These are phyloP conservation scores for Daldinia eschscholtzii DNA, from an alignment of 2,329 filamentous ascomycete genomes.

Conservation along the genomic window DNA sequence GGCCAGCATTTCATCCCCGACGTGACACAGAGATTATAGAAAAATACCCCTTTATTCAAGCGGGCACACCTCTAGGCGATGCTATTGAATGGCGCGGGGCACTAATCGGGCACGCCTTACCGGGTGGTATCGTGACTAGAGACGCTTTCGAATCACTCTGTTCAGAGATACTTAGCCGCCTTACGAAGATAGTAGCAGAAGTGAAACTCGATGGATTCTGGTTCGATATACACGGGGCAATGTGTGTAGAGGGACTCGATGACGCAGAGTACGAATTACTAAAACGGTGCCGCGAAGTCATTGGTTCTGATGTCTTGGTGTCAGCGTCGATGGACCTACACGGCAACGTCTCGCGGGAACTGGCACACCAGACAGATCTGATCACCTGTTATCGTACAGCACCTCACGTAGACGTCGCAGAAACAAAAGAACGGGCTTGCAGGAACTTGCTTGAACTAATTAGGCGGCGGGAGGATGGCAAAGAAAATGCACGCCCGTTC, in stretches of 20 bases:
- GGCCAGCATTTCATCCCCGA: conserved; percentile 63
- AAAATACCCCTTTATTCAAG: conserved; percentile 61
- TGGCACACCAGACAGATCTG: conserved; percentile 64
- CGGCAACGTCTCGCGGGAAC: conserved; percentile 64
- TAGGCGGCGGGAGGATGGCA: conserved; percentile 37
- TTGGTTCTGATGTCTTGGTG: conserved; percentile 61
- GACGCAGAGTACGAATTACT: conserved; percentile 64
- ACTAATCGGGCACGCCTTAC: conserved; percentile 64
- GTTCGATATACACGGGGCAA: conserved; percentile 69
- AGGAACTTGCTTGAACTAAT: conserved; percentile 61
- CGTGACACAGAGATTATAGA: conserved; percentile 59
- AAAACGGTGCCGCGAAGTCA: conserved; percentile 58
- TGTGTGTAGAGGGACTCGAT: conserved; percentile 64
- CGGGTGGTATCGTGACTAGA: conserved; percentile 62
- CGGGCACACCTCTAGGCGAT: conserved; percentile 56
- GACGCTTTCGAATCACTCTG: conserved; percentile 61
- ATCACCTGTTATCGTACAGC: conserved; percentile 67
- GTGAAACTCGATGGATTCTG: conserved; percentile 61
- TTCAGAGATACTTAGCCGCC: conserved; percentile 54
- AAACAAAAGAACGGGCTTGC: conserved; percentile 66
- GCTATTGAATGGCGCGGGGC: conserved; percentile 63
- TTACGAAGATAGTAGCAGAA: conserved; percentile 54
- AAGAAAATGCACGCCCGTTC: conserved; percentile 54
- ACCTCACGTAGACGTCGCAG: conserved; percentile 63
- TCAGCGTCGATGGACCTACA: conserved; percentile 69